These are phyloP conservation scores for Rubroboletus satanas DNA, from an alignment of 768 basidiomycete species.

Conservation along the genomic window DNA sequence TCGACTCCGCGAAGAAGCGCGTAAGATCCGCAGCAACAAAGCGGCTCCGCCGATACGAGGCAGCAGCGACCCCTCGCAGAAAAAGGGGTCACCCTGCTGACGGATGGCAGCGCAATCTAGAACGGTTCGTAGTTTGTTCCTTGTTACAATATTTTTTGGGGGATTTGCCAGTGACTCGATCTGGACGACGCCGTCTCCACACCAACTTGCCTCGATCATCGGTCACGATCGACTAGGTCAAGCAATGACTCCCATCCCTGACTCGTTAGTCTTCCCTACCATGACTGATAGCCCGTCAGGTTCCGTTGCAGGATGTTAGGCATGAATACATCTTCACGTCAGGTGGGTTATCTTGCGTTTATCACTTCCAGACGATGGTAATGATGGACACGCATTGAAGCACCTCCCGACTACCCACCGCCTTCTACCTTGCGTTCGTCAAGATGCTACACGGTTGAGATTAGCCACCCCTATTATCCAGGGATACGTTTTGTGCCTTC, in stretches of 20 bases:
- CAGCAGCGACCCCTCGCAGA: neutral
- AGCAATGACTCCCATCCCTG: neutral
- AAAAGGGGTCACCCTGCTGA: neutral
- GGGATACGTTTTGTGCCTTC: neutral
- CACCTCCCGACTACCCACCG: neutral
- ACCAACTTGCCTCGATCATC: neutral
- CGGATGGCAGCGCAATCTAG: neutral
- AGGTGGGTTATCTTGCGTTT: neutral
- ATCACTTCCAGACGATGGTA: neutral
- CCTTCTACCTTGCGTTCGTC: neutral
- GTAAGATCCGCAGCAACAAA: neutral
- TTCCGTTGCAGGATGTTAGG: neutral
- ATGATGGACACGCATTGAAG: neutral
- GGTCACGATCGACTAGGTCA: neutral
- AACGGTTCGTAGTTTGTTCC: neutral
- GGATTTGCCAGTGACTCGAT: neutral
- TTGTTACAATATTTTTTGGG: neutral
- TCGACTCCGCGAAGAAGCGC: neutral
- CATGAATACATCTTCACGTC: neutral
- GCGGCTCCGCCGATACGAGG: neutral
- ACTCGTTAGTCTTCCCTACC: neutral
- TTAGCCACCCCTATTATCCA: neutral
- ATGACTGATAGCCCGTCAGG: too few relatives aligned
- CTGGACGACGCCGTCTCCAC: neutral
- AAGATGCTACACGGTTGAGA: neutral